Conservation (phyloP, 306 rosid species). For the Canavalia ensiformis region DNA sequence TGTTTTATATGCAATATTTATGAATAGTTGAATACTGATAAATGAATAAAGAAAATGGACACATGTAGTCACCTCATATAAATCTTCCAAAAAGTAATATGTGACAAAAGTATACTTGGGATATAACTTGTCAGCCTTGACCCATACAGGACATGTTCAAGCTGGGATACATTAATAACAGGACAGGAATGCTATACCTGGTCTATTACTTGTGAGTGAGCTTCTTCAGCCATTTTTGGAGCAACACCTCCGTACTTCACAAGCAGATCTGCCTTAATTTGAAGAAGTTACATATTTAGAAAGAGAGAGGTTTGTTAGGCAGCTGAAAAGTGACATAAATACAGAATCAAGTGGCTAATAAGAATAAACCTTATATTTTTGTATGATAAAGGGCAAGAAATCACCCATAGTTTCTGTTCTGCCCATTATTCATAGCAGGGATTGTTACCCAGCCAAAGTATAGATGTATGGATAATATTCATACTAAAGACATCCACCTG, state of each 20-base stretch:
- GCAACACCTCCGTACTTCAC: constrained; percentile 93
- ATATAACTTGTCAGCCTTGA: constrained; percentile 7
- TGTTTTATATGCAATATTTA: neutral
- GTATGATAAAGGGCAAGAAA: constrained; percentile 11
- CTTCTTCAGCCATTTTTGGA: constrained; percentile 99
- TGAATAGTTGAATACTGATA: constrained; percentile 8
- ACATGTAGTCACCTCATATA: neutral
- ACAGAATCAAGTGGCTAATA: constrained; percentile 32
- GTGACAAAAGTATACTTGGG: constrained; percentile 17
- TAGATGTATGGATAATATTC: constrained; percentile 10
- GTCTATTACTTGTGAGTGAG: constrained; percentile 87
- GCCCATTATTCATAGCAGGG: constrained; percentile 7
- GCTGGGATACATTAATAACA: constrained; percentile 25
- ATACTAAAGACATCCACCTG: constrained; percentile 6
- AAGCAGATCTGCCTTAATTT: constrained; percentile 87
- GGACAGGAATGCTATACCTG: constrained; percentile 59
- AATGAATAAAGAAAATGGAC: neutral
- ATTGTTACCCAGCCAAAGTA: constrained; percentile 1
- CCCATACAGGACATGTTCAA: constrained; percentile 6
- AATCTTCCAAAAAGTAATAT: constrained; percentile 28
- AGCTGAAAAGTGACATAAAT: constrained; percentile 5
- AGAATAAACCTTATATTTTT: constrained; percentile 3
- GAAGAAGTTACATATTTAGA: constrained; percentile 50
- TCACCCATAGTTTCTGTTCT: neutral
- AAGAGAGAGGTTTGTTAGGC: neutral